Base-by-base conservation (phyloP, 805 yeast genomes). In the Candida nemodendra region DNA sequence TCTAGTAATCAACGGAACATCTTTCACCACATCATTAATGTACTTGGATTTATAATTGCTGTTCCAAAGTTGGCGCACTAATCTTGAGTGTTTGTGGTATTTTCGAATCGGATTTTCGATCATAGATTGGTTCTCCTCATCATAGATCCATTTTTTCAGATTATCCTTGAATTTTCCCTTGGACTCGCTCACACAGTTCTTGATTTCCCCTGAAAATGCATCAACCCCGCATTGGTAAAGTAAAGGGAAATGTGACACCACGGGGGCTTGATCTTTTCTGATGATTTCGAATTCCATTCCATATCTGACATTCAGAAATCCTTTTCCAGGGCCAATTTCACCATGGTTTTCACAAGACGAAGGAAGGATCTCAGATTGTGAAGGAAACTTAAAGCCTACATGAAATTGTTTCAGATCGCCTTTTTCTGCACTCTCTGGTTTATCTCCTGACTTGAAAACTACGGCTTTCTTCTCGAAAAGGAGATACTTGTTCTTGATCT, bases 281-380 rank as follows among this genome's bases (percentile, higher is more conserved):
- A 27, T 14, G 5, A 41, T 14, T 12, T 36, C 42, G 14, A 50
- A 41, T 30, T 45, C 46, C 13, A 50, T 35, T 9, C 29, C 27
- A 27, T 50, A 50, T 16, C 36, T 36, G 13, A 43, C 45, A 11
- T 34, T 33, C 9, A 47, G 21, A 19, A 15, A 27, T 16, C 52
- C 52, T 17, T 43, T 35, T 24, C 28, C 32, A 14, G 39, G 34
- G 9, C 32, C 45, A 1, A 18, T 25, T 18, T 37, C 35, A 9
- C 54, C 54, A 30, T 45, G 41, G 15, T 21, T 28, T 2, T 17
- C 19, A 32, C 46, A 42, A 9, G 52, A 42, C 14, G 52, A 42
- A 2, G 54, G 54, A 2, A 50, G 39, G 13, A 34, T 30, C 34
- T 41, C 41, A 9, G 32, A 14, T 5, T 47, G 45, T 9, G 18